A percentile compares a stretch with the other conserved stretches of the same genome.
Evolutionary conservation across 2,329 filamentous ascomycete genomes (phyloP).

Genomic region (Camillea tinctor): DNA sequence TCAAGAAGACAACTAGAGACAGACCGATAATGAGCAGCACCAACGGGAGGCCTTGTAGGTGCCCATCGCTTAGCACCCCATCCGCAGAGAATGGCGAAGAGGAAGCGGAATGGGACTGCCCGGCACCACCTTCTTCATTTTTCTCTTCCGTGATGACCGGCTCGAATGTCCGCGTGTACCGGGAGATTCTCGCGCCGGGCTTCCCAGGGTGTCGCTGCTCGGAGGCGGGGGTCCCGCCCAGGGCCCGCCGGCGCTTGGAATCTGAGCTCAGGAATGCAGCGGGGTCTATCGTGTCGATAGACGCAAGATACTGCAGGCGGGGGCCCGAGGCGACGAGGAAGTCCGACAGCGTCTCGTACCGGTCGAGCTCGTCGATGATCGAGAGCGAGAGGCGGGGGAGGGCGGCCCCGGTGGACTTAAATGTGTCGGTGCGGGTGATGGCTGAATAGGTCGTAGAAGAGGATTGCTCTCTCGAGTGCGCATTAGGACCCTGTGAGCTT

Average conservation of each 20-base stretch:
- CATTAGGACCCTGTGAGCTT: constrained; percentile 2
- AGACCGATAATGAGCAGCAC: constrained; percentile 22
- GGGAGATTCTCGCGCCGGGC: constrained; percentile 10
- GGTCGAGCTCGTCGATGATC: constrained; percentile 7
- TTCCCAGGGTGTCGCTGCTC: constrained; percentile 26
- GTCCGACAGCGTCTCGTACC: constrained; percentile 14
- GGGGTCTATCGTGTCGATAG: constrained; percentile 11
- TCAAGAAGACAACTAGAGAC: constrained; percentile 27
- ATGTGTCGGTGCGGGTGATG: neutral
- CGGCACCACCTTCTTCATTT: constrained; percentile 9
- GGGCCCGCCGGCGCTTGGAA: constrained; percentile 2
- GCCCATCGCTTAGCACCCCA: constrained; percentile 4
- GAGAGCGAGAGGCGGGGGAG: constrained; percentile 2
- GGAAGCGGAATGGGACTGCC: constrained; percentile 2
- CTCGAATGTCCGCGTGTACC: constrained; percentile 9
- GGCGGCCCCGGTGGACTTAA: constrained; percentile 8
- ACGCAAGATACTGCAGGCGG: constrained; percentile 17
- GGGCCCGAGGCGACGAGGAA: constrained; percentile 20
- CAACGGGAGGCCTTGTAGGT: constrained; percentile 19
- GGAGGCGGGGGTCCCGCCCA: constrained; percentile 16
- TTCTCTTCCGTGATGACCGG: constrained; percentile 15
- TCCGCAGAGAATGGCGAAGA: neutral
- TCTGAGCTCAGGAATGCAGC: constrained; percentile 2
- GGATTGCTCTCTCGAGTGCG: constrained; percentile 13
- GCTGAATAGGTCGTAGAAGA: constrained; percentile 14